Conservation (phyloP, 495 filamentous ascomycete genomes). For the Xylaria grammica region DNA sequence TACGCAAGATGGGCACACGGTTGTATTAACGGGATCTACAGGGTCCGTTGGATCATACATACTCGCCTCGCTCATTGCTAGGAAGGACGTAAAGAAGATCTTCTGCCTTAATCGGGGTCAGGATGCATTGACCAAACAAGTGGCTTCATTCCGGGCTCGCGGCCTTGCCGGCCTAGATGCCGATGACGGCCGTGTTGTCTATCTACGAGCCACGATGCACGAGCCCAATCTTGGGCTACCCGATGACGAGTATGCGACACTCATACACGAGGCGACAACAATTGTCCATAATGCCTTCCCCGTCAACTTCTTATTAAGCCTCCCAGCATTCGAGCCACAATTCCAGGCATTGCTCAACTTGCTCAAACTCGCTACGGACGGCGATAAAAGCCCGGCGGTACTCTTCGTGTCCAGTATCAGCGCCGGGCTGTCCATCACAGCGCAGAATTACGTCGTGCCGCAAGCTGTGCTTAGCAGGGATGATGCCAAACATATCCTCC, state of each 20-base stretch:
- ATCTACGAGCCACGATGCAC: neutral
- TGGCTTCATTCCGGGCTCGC: neutral
- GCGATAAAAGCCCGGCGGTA: neutral
- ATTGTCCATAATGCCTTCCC: constrained; percentile 2
- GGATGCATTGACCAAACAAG: neutral
- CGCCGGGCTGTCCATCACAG: neutral
- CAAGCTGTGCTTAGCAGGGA: neutral
- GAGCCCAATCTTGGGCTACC: neutral
- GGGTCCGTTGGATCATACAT: neutral
- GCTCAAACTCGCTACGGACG: neutral
- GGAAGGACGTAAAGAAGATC: neutral
- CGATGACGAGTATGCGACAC: neutral
- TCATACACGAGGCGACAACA: neutral
- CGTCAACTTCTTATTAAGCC: neutral
- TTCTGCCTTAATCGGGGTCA: constrained; percentile 2
- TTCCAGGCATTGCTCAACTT: neutral
- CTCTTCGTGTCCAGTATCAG: neutral
- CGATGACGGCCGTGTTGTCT: constrained; percentile 1
- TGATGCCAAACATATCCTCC: neutral
- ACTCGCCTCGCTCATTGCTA: neutral
- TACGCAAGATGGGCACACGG: neutral
- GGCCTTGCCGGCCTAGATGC: neutral
- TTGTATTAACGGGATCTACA: constrained; percentile 1
- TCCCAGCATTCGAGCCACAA: neutral
- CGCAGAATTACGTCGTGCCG: neutral